A percentile compares a stretch with the other conserved stretches of the same genome.
Evolutionary conservation across 2,329 filamentous ascomycete species (phyloP).

Genomic region (Penicillium sp.): DNA sequence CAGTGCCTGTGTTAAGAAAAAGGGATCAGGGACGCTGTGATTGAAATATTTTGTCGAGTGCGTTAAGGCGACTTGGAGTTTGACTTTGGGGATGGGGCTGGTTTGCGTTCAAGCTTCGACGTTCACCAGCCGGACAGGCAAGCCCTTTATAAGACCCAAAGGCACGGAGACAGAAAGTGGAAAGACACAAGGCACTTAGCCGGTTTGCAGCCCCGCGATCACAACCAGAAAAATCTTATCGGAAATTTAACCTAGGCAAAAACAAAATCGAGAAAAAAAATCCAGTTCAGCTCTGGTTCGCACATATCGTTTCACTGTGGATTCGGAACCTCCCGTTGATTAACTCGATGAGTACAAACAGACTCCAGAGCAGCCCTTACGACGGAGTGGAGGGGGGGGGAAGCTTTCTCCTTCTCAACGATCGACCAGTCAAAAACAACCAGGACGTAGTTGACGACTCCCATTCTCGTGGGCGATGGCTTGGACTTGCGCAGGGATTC

Average conservation of each 20-base stretch:
- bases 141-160: constrained; percentile 2
- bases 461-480: constrained; percentile 4
- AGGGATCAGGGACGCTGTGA: neutral
- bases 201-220: constrained; percentile 6
- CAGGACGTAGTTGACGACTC: neutral
- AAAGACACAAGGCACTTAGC: neutral
- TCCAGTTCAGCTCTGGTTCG: constrained; percentile 2
- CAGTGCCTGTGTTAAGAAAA: neutral
- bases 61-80: neutral
- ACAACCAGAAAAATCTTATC: constrained; percentile 6
- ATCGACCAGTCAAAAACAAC: constrained; percentile 12
- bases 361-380: neutral
- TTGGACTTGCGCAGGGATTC: constrained; percentile 13
- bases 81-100: neutral
- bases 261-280: neutral
- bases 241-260: neutral
- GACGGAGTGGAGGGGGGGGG: neutral
- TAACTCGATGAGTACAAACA: no score
- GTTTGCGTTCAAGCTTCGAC: neutral
- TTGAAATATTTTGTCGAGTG: neutral
- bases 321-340: constrained; percentile 20
- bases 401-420: constrained; percentile 8
- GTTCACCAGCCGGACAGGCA: neutral
- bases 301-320: neutral
- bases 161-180: neutral